A percentile compares a stretch with the other conserved stretches of the same genome.
Conservation (phyloP, 371 early-diverging fungal genomes). For the Mortierella sp. region DNA sequence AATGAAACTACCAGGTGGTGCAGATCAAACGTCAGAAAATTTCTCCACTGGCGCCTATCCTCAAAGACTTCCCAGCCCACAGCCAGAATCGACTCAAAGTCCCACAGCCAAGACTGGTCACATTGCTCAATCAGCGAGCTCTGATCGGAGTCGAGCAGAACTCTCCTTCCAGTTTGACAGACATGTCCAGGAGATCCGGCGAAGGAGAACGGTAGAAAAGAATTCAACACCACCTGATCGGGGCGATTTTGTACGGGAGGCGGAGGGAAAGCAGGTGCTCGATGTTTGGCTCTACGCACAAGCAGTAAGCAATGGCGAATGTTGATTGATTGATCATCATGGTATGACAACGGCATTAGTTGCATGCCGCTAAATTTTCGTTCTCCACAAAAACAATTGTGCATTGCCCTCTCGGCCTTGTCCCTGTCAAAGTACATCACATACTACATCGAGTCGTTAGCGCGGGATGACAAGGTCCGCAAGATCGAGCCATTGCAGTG, state of each 20-base stretch:
- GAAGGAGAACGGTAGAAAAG: constrained; percentile 32
- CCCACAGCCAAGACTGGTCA: no score
- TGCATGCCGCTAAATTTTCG: background rate
- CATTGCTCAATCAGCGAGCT: background rate
- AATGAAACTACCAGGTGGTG: background rate
- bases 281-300: constrained; percentile 29
- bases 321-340: background rate
- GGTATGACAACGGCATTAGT: background rate
- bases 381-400: constrained; percentile 16
- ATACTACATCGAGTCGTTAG: constrained; percentile 45
- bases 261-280: constrained; percentile 37
- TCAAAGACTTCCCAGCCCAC: background rate
- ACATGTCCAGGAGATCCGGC: constrained; percentile 52
- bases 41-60: constrained; percentile 11
- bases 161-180: constrained; percentile 49
- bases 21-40: background rate
- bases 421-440: constrained; percentile 31
- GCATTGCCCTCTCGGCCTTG: no score
- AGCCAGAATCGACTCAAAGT: background rate
- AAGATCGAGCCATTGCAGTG: constrained; percentile 40
- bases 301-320: constrained; percentile 35
- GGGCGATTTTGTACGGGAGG: constrained; percentile 26
- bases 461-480: constrained; percentile 34
- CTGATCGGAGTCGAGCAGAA: constrained; percentile 22
- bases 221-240: constrained; percentile 30